Base-by-base conservation (phyloP, 441 rosid genomes). In the Brassica balearica region DNA sequence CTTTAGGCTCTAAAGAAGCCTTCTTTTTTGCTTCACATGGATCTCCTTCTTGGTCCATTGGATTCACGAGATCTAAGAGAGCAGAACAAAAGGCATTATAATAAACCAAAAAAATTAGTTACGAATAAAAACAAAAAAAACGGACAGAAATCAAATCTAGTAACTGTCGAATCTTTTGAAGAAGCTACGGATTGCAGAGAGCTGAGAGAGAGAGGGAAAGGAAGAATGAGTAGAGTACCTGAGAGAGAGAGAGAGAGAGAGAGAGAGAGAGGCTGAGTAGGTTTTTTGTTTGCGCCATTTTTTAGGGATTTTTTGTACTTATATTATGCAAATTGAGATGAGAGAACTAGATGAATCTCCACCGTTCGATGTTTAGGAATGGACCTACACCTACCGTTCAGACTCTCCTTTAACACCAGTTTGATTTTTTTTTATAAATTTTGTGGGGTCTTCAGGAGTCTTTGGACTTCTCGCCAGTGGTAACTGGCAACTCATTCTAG, bases 1-100 rank as follows among this genome's bases (percentile, higher is more conserved):
- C 87, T 12, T 72, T 71, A 8, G 97, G 91, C 48, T 73, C 87
- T 11, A 85, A 77, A 63, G 83, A 75, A 62, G 51, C 78, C 48
- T 10, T 20, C 46, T 71, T 70, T 8, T 71, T 70, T 8, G 67
- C 77, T 76, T 76, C 70, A 67, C 61, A 71, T 61, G 74, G 19
- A 9, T 32, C 51, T 59, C 46, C 61, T 65, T 71, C 80, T 60
- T 68, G 69, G 43, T 81, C 77, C 83, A 81, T 81, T 59, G 23
- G 15, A 27, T 10, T 56, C 61, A 56, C 61, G 61, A 55, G 23
- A 72, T 76, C 77, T 80, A 71, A 4, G 8, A 4, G 8, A 4
- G 8, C 66, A 66, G 9, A 80, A 11, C 59, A 59, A 22, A 53
- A 53, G 6, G 58, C 60, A 15, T 19, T 19, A 19, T 15, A 55